Conservation (phyloP, 1,284 basidiomycete species). For the Irpex lacteus region DNA sequence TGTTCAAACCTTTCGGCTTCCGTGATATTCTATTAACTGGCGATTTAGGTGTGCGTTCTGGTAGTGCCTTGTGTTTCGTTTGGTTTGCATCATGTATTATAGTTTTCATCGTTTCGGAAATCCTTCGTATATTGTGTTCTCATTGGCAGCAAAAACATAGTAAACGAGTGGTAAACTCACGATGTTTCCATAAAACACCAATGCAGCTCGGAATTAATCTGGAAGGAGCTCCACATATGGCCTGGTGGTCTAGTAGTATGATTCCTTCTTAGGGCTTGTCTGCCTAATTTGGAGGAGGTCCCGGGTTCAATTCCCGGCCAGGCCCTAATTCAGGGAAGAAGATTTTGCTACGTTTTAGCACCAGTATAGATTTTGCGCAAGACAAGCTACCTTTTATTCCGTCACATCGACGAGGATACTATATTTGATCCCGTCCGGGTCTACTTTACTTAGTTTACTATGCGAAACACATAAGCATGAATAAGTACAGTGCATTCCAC, state of each 20-base stretch:
- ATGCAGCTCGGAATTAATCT: neutral
- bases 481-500: no score
- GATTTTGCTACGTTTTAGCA: no score
- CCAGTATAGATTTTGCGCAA: no score
- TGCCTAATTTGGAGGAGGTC: conserved; percentile 64
- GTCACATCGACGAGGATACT: no score
- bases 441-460: no score
- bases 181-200: neutral
- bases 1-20: conserved; percentile 15
- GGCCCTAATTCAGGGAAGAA: conserved; percentile 43
- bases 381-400: no score
- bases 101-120: neutral
- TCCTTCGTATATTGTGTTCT: neutral
- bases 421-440: no score
- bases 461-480: no score
- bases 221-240: neutral
- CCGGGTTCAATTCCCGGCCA: conserved; percentile 85
- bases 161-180: neutral
- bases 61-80: conserved; percentile 17
- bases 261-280: conserved; percentile 6
- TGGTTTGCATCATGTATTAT: neutral
- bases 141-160: no score
- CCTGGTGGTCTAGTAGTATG: conserved; percentile 9
- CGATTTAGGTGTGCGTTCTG: conserved; percentile 39
- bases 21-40: neutral